Base-by-base conservation (phyloP, 352 stramenopile genomes). In the Globisporangium echinulatum region DNA sequence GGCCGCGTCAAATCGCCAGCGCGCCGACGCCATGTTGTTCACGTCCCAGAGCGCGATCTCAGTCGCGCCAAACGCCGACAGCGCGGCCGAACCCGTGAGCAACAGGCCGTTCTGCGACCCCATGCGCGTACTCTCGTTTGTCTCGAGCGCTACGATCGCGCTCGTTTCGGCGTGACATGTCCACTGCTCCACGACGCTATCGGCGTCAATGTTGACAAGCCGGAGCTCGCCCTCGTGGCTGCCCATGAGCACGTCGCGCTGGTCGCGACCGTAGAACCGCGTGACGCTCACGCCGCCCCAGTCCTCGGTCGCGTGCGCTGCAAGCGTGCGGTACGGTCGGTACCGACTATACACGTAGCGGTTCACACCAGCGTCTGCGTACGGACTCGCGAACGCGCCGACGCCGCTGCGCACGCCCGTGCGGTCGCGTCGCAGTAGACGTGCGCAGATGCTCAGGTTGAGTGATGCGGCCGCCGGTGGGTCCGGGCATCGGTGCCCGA, bases 271-370 rank as follows among this genome's bases (percentile, higher is more conserved):
- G 48, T 79, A 87, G 33, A 90, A 92, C n/a, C 78, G 72, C 43
- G 80, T 74, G 7, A 82, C 67, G 10, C 74, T 88, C 14, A 84
- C 71, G 3, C 74, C 74, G 39, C 75, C 78, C 79, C 82, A 90
- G 6, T 81, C 74, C 17, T 70, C 73, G 8, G 69, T 76, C 8
- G 63, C 66, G 43, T 91, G 72, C 19, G 71, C 72, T 11, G 80
- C 80, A 13, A 91, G 59, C 3, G 84, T 69, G 7, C 78, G 81
- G 61, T 84, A 86, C 7, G 81, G 79, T 6, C 82, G 75, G 40
- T 94, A 92, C 0, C 82, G 79, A 66, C 81, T 90, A 46, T 80
- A 94, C 1, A 90, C 71, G 54, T 88, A 94, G 9, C 85, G 75
- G 62, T 87, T 87, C 46, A 92, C 75, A 7, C 82, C 77, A 52